Base-by-base conservation (phyloP, 495 filamentous ascomycete genomes). In the Beverwykella pulmonaria region DNA sequence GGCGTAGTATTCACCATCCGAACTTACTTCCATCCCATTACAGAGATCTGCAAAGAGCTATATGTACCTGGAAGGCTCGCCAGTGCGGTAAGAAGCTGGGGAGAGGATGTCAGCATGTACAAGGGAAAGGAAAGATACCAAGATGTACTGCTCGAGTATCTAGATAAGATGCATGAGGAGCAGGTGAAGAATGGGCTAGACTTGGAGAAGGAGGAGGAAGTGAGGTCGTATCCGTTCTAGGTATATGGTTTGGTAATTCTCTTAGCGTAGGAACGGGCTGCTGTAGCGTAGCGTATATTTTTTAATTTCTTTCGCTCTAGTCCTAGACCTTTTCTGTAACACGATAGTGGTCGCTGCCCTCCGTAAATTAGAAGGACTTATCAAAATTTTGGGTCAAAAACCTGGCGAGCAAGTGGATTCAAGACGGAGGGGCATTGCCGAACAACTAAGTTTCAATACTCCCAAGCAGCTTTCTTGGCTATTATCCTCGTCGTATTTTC, bases 51-150 rank as follows among this genome's bases (percentile, higher is more conserved):
- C 34, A 59, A 72, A 36, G 77, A 79, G 71, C 67, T 67, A 17
- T 75, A 76, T 65, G 75, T 79, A 17, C 76, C 77, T 5, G 76
- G 77, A 2, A 63, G 77, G 19, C 54, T 79, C 25, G 77, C 76
- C 22, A 71, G 69, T 14, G 77, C 75, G 53, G 68, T 78, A 36
- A 77, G 92, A 62, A 95, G 90, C 77, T 96, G 92, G 92, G 90
- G 89, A 1, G 87, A 91, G 53, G 90, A 94, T 82, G 92, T 96
- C 10, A 83, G 84, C 32, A 79, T 78, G 76, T 96, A 97, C 75
- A 95, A 95, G 79, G 92, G 92, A 20, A 88, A 83, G 79, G 90
- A 92, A 71, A 85, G 81, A 73, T 96, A 91, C 78, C 82, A 83
- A 65, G 88, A 90, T 34, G 87, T 95, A 2, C 75, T 97, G 75